Percentiles rank a stretch among this genome's conserved stretches.
Conservation (phyloP, 495 filamentous ascomycete genomes). For the Coniosporium apollinis region DNA sequence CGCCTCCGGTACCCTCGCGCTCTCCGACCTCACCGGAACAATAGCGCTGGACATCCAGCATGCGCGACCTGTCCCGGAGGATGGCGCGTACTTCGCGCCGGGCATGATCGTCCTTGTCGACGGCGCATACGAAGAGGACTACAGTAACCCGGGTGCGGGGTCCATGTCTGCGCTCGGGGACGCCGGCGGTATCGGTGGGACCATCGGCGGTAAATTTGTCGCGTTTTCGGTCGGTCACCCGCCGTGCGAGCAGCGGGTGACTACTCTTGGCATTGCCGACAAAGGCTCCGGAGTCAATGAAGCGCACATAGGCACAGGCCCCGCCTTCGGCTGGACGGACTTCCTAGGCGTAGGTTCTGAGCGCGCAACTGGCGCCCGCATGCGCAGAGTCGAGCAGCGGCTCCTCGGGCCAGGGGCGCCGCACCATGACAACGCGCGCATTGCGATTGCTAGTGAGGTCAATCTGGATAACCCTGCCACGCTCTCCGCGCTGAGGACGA, state of each 20-base stretch:
- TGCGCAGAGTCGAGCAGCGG: conserved; percentile 48
- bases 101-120: conserved; percentile 93
- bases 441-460: conserved; percentile 65
- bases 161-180: conserved; percentile 36
- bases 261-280: conserved; percentile 52
- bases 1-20: conserved; percentile 65
- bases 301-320: conserved; percentile 38
- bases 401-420: conserved; percentile 21
- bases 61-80: conserved; percentile 62
- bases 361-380: conserved; percentile 60
- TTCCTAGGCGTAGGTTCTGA: conserved; percentile 86
- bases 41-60: conserved; percentile 71
- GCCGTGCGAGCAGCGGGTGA: conserved; percentile 67
- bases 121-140: conserved; percentile 87
- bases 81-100: conserved; percentile 78
- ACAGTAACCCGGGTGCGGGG: conserved; percentile 43
- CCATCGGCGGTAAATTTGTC: conserved; percentile 76
- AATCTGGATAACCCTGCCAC: conserved; percentile 68
- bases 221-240: conserved; percentile 80
- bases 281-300: conserved; percentile 25
- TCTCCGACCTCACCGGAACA: conserved; percentile 73
- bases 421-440: conserved; percentile 26
- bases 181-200: conserved; percentile 67
- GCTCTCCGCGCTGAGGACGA: conserved; percentile 57
- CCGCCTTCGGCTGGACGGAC: conserved; percentile 91